Conservation (phyloP, 208 protist species). For the Angomonas ambiguus region DNA sequence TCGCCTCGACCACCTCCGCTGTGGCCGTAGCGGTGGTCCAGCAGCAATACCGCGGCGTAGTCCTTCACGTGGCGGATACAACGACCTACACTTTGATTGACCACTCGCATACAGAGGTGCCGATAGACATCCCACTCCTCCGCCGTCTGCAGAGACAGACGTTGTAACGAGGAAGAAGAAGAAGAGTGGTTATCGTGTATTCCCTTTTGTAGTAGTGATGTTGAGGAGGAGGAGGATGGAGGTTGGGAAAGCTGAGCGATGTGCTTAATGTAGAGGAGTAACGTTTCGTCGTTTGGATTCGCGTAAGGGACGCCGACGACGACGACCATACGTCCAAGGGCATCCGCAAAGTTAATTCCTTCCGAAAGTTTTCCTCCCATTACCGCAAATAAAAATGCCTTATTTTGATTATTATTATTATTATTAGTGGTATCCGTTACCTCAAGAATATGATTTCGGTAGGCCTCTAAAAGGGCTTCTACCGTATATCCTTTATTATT, state of each 20-base stretch:
- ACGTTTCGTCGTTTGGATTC: slow-evolving; percentile 85
- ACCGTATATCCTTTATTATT: background rate
- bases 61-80: slow-evolving; percentile 93
- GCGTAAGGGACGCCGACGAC: slow-evolving; percentile 96
- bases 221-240: no score
- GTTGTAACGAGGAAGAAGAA: slow-evolving; percentile 15
- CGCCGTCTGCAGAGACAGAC: no score
- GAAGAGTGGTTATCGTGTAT: background rate
- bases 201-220: background rate
- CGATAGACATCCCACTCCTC: slow-evolving; percentile 79
- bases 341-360: slow-evolving; percentile 98
- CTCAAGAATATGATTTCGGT: background rate
- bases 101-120: slow-evolving; percentile 93
- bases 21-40: slow-evolving; percentile 84
- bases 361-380: slow-evolving; percentile 97
- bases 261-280: slow-evolving; percentile 51
- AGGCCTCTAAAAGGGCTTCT: background rate
- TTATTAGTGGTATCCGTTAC: background rate
- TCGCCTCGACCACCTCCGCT: background rate
- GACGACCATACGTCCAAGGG: slow-evolving; percentile 90
- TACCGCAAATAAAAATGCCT: slow-evolving; percentile 92
- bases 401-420: slow-evolving; percentile 22
- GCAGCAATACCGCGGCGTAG: slow-evolving; percentile 92
- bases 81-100: slow-evolving; percentile 96
- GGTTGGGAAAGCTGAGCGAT: no score